Conservation (phyloP, 345 rosid genomes). For the Odontarrhena argentea region DNA sequence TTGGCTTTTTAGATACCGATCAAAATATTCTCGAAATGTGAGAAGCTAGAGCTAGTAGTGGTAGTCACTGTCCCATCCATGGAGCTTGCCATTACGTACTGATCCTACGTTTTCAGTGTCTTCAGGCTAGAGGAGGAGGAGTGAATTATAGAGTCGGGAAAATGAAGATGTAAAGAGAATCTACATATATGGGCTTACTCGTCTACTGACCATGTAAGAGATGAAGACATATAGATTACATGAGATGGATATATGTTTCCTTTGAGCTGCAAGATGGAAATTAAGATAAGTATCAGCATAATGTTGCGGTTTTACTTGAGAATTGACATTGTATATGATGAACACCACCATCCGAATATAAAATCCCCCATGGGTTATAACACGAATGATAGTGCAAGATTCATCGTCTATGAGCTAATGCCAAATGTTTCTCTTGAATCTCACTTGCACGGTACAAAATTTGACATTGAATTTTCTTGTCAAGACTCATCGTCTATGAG, state of each 20-base stretch:
- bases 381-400: conserved; percentile 53
- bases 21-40: conserved; percentile 8
- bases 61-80: conserved; percentile 84
- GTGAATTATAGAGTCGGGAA: conserved; percentile 7
- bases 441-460: conserved; percentile 75
- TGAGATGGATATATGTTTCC: conserved; percentile 62
- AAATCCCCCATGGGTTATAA: conserved; percentile 78
- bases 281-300: conserved; percentile 4
- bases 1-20: background rate
- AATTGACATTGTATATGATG: conserved; percentile 51
- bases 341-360: conserved; percentile 67
- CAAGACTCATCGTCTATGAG: background rate
- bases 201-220: conserved; percentile 67
- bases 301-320: conserved; percentile 32
- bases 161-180: conserved; percentile 12
- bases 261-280: conserved; percentile 56
- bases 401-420: conserved; percentile 90
- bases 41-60: conserved; percentile 19
- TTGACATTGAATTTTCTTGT: background rate
- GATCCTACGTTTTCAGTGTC: conserved; percentile 64
- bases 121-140: conserved; percentile 54
- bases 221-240: conserved; percentile 69
- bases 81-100: conserved; percentile 90
- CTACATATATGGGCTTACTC: background rate
- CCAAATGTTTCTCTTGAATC: conserved; percentile 83